Evolutionary conservation across 2,329 filamentous ascomycete genomes (phyloP), one percentile per base, ranked within the genome.

Genomic region (Aureobasidium pullulans): DNA sequence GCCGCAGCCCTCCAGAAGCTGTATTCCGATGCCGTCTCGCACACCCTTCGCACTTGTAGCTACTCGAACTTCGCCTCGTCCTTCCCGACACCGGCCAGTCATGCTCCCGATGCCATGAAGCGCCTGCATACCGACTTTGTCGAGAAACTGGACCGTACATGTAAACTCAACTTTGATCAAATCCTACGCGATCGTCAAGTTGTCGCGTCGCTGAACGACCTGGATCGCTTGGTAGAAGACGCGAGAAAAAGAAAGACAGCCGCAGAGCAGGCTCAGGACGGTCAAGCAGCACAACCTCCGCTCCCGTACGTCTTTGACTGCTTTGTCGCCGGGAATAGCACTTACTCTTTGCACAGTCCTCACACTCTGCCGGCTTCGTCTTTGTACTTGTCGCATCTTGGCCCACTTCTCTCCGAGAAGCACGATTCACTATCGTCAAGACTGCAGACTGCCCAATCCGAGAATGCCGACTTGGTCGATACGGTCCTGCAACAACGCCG

Each of bases 1-100:
- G 84, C 83, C 28, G 76, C 80, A 48, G 80, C 80, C 49, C 75
- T 87, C 7, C 78, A 82, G 66, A 81, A 83, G 64, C 77, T 86
- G 63, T 86, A 84, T 73, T 73, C 76, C 57, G 77, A 83, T 61
- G 83, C 84, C 15, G 76, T 85, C 23, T 75, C 77, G 10, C 80
- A 83, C 62, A 82, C 84, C 1, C 69, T 86, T n/a, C 79, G 81
- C 62, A 82, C 82, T 54, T 84, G 82, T 69, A 82, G 78, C 9
- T 81, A 84, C 68, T 73, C 75, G 50, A 85, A 85, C 65, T 87
- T 86, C 68, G 77, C 81, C 0, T 74, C 81, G 28, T 87, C 84
- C 66, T 86, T 86, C 64, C 84, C 84, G 0, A 87, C 84, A 0
- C 79, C 83, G 1, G 81, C 83, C 16, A 73, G 76, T 65, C 75